Evolutionary conservation across 768 basidiomycete genomes (phyloP).

Genomic region (Phaeotremella skinneri): DNA sequence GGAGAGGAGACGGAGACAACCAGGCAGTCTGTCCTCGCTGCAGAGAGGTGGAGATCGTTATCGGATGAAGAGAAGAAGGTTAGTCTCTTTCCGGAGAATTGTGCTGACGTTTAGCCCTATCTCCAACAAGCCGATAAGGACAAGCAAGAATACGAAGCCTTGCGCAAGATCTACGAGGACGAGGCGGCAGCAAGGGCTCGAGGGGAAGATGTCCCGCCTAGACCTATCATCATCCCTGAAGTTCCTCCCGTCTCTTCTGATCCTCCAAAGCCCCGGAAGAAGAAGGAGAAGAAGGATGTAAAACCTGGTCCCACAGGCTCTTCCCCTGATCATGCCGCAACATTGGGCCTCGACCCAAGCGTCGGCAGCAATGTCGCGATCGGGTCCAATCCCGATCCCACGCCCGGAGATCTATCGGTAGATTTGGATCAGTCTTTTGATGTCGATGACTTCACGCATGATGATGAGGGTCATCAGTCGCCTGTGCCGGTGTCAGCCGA

Average conservation of each 20-base stretch:
- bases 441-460: background rate
- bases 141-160: constrained; percentile 88
- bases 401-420: background rate
- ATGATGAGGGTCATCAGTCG: background rate
- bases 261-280: constrained; percentile 13
- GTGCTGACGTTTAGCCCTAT: constrained; percentile 65
- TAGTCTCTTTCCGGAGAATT: constrained; percentile 5
- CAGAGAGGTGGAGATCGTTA: constrained; percentile 89
- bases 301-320: background rate
- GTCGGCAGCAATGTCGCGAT: background rate
- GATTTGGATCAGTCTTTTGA: constrained; percentile 1
- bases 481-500: too few species aligned
- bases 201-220: constrained; percentile 61
- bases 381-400: background rate
- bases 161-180: constrained; percentile 81
- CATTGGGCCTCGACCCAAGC: background rate
- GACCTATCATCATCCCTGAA: constrained; percentile 62
- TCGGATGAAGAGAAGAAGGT: constrained; percentile 91
- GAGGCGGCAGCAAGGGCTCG: constrained; percentile 43
- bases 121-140: constrained; percentile 90
- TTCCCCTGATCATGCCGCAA: background rate
- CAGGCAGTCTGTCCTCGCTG: constrained; percentile 88
- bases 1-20: constrained; percentile 90
- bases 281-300: constrained; percentile 13
- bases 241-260: constrained; percentile 11